Evolutionary conservation across 2,329 filamentous ascomycete genomes (phyloP).

Genomic region (Westerdykella sp.): DNA sequence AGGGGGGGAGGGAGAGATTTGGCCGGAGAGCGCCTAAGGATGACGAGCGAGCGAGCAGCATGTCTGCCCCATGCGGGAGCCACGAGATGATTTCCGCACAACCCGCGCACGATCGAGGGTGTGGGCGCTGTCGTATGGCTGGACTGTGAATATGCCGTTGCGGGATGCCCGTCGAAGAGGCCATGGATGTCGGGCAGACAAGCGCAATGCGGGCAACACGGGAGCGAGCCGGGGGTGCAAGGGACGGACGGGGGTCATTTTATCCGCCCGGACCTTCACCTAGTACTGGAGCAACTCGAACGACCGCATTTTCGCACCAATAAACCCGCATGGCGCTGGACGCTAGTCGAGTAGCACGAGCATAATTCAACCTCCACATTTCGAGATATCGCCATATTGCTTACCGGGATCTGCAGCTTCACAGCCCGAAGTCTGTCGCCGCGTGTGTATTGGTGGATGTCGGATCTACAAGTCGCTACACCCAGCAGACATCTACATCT

Average conservation of each 20-base stretch:
- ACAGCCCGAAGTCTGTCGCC: too few relatives aligned
- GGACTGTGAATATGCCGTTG: slow-evolving; percentile 36
- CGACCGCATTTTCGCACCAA: slow-evolving; percentile 27
- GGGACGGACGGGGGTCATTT: slow-evolving; percentile 8
- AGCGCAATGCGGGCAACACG: slow-evolving; percentile 17
- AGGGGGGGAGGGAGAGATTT: slow-evolving; percentile 18
- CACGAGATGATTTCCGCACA: slow-evolving; percentile 25
- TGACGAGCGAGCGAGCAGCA: slow-evolving; percentile 31
- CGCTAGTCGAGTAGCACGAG: slow-evolving; percentile 14
- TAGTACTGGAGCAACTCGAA: slow-evolving; percentile 1
- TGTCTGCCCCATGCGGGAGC: slow-evolving; percentile 24
- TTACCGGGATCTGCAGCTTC: slow-evolving; percentile 14
- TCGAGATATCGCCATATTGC: slow-evolving; percentile 15
- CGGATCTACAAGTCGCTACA: slow-evolving; percentile 1
- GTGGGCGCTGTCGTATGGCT: slow-evolving; percentile 34
- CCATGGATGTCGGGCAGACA: slow-evolving; percentile 20
- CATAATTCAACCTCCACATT: slow-evolving; percentile 3
- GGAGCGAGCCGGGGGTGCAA: slow-evolving; percentile 16
- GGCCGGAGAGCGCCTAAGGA: slow-evolving; percentile 28
- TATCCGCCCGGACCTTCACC: slow-evolving; percentile 25
- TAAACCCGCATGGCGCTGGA: slow-evolving; percentile 9
- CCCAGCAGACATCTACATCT: too few relatives aligned
- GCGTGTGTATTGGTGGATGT: slow-evolving; percentile 28
- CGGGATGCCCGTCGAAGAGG: slow-evolving; percentile 16
- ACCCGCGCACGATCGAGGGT: slow-evolving; percentile 23